Conservation (phyloP, 1,139 yeast genomes). For the Candida labiduridarum region DNA sequence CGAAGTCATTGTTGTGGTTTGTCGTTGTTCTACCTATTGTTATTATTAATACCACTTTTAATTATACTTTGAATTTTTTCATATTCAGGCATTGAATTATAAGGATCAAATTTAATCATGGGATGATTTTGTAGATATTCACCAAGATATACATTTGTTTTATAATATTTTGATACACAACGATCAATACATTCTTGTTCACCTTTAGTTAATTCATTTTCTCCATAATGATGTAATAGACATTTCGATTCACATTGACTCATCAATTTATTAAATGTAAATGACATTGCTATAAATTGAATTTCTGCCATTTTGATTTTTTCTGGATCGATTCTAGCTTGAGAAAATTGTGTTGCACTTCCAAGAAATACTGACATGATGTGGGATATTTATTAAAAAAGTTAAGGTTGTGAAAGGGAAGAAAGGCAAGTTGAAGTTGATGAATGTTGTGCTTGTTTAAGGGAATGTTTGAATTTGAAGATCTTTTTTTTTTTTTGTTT, state of each 20-base stretch:
- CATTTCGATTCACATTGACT: conserved; percentile 69
- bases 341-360: conserved; percentile 42
- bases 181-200: conserved; percentile 76
- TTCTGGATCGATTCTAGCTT: conserved; percentile 59
- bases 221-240: conserved; percentile 73
- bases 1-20: too few species aligned
- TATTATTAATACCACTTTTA: background rate
- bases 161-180: conserved; percentile 74
- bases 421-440: background rate
- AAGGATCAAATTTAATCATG: conserved; percentile 31
- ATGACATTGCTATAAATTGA: conserved; percentile 73
- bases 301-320: conserved; percentile 71
- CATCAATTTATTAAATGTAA: conserved; percentile 64
- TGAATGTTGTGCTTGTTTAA: background rate
- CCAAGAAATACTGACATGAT: conserved; percentile 68
- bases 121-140: conserved; percentile 29
- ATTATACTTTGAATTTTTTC: conserved; percentile 23
- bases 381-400: background rate
- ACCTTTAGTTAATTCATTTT: conserved; percentile 77
- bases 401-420: background rate
- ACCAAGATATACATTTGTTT: conserved; percentile 66
- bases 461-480: background rate
- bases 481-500: background rate
- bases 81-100: conserved; percentile 43
- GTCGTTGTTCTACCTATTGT: background rate